A percentile compares a stretch with the other conserved stretches of the same genome.
Evolutionary conservation across 2,329 filamentous ascomycete species (phyloP).

Genomic region (Peltaster fructicola): DNA sequence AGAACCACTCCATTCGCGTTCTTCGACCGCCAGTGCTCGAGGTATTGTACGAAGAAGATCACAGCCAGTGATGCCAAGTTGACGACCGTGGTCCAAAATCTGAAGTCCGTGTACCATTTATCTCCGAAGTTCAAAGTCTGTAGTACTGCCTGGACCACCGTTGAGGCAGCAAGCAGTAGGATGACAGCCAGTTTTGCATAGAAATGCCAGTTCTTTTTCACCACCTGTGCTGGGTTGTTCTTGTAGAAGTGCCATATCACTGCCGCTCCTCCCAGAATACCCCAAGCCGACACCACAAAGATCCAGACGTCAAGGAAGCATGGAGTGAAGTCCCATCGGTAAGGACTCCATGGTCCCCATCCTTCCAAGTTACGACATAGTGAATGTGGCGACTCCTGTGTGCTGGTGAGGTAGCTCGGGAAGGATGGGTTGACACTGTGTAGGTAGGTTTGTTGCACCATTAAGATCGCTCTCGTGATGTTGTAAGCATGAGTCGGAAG

Average conservation of each 20-base stretch:
- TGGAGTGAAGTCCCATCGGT: constrained; percentile 85
- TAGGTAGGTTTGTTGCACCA: constrained; percentile 5
- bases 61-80: constrained; percentile 56
- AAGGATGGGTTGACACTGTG: constrained; percentile 4
- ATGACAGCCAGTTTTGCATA: constrained; percentile 71
- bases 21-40: constrained; percentile 67
- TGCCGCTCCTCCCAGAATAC: constrained; percentile 56
- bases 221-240: constrained; percentile 46
- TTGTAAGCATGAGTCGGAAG: neutral
- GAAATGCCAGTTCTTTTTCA: constrained; percentile 79
- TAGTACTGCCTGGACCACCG: constrained; percentile 53
- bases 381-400: constrained; percentile 34
- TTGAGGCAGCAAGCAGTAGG: constrained; percentile 47
- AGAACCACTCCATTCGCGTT: constrained; percentile 77
- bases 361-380: constrained; percentile 81
- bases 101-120: constrained; percentile 65
- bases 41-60: constrained; percentile 65
- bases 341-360: constrained; percentile 81
- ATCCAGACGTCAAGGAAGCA: constrained; percentile 94
- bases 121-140: constrained; percentile 53
- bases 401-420: constrained; percentile 15
- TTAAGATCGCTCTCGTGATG: constrained; percentile 1
- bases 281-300: constrained; percentile 55
- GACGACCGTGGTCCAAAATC: constrained; percentile 63
- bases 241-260: constrained; percentile 66